Conservation (phyloP, 768 basidiomycete species). For the Suillus bovinus region DNA sequence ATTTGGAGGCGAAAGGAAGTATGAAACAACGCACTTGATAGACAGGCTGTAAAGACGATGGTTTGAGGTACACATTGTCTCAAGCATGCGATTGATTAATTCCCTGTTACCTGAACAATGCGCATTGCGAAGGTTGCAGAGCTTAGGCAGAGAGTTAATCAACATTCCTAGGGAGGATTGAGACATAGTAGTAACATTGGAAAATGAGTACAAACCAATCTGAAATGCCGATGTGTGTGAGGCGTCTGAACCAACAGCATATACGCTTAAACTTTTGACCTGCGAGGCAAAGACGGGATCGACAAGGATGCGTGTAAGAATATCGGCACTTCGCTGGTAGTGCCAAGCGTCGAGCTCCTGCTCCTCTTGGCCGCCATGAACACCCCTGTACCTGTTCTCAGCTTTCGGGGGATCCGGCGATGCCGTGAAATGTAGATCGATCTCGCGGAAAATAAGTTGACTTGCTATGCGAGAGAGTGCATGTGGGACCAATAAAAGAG, state of each 20-base stretch:
- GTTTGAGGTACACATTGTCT: slow-evolving; percentile 49
- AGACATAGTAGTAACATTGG: background rate
- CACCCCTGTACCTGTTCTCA: slow-evolving; percentile 11
- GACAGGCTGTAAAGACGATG: slow-evolving; percentile 59
- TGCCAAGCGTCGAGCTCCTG: slow-evolving; percentile 44
- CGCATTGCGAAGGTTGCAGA: slow-evolving; percentile 58
- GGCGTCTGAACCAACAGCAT: slow-evolving; percentile 49
- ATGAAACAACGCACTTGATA: slow-evolving; percentile 40
- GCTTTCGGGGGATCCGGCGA: slow-evolving; percentile 25
- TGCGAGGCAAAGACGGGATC: slow-evolving; percentile 59
- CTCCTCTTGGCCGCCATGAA: slow-evolving; percentile 15
- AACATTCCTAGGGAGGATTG: slow-evolving; percentile 54
- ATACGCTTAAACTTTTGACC: slow-evolving; percentile 59
- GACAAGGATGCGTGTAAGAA: slow-evolving; percentile 64
- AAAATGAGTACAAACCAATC: slow-evolving; percentile 43
- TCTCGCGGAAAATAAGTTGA: slow-evolving; percentile 58
- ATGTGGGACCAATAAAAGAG: slow-evolving; percentile 64
- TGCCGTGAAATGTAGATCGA: slow-evolving; percentile 62
- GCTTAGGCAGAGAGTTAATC: slow-evolving; percentile 64
- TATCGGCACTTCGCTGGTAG: slow-evolving; percentile 68
- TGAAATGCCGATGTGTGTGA: slow-evolving; percentile 61
- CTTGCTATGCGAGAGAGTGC: slow-evolving; percentile 67
- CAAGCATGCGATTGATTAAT: slow-evolving; percentile 51
- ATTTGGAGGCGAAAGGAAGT: slow-evolving; percentile 10
- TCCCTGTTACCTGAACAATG: slow-evolving; percentile 60